Base-by-base conservation (phyloP, 1,139 yeast genomes). In the Pichia norvegensis region DNA sequence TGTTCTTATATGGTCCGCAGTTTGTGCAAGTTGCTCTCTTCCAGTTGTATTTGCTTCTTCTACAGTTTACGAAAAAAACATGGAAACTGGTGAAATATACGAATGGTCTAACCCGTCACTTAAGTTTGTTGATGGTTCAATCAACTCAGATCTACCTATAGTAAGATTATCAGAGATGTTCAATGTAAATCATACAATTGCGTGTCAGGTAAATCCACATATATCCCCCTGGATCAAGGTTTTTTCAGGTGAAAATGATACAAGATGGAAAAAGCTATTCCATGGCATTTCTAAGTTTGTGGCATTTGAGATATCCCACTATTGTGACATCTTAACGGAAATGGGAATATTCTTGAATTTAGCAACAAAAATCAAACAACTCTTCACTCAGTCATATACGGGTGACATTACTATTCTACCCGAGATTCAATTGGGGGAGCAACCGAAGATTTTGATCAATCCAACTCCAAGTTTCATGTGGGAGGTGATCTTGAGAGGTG, bases 151-250 rank as follows among this genome's bases (percentile, higher is more conserved):
- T 62, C 67, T 92, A 43, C 99, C 99, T 2, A 81, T 88, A 29
- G 75, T 95, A 1, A 74, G 97, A 55, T 69, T 92, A 19, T 85
- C 95, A 41, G 98, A 92, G 63, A 85, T 92, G 90, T 94, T 92
- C 62, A 92, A 92, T 59, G 96, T 92, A 33, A 95, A 92, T 61
- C 97, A 94, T 62, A 90, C 92, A 50, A 86, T 92, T 59, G 97
- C 96, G 0, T 90, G 95, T 45, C 97, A 94, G 64, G 98, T 92
- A 1, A 87, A 94, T 58, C 96, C 97, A 0, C 98, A 92, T 61
- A 95, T 92, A 29, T 90, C 85, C 1, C 97, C 98, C 2, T 74
- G 92, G 43, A 69, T 92, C 53, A 79, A 79, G 53, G 67, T 79
- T 25, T 79, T 90, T 0, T 73, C 80, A 1, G 77, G 79, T 56